Evolutionary conservation across 1,284 basidiomycete genomes (phyloP).

Genomic region (Sphagnurus paluster): DNA sequence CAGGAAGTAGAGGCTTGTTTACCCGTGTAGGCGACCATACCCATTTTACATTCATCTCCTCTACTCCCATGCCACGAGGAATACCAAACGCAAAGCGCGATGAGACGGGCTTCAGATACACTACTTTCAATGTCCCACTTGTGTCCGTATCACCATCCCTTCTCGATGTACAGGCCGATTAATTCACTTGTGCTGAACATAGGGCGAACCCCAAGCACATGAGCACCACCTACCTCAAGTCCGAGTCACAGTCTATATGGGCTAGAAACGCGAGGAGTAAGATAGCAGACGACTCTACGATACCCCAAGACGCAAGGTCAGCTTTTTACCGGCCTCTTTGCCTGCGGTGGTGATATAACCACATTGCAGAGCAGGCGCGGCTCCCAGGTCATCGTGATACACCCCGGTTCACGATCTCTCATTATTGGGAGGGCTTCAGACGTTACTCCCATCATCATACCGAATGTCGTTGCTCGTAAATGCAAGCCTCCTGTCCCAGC

Average conservation of each 20-base stretch:
- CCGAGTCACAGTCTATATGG: slow-evolving; percentile 73
- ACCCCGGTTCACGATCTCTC: slow-evolving; percentile 87
- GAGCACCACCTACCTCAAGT: slow-evolving; percentile 71
- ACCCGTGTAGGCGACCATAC: neutral
- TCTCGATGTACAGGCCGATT: slow-evolving; percentile 8
- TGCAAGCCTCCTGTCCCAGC: slow-evolving; percentile 43
- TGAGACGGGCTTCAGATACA: slow-evolving; percentile 77
- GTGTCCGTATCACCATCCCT: slow-evolving; percentile 46
- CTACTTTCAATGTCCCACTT: slow-evolving; percentile 76
- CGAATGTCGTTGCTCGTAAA: slow-evolving; percentile 78
- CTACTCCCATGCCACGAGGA: slow-evolving; percentile 66
- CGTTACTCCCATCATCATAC: slow-evolving; percentile 71
- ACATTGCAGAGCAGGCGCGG: slow-evolving; percentile 55
- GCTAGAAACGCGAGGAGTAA: slow-evolving; percentile 61
- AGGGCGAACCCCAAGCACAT: slow-evolving; percentile 77
- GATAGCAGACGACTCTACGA: slow-evolving; percentile 38
- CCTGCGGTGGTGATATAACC: slow-evolving; percentile 20
- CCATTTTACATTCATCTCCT: neutral
- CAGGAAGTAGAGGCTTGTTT: neutral
- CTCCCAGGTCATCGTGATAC: slow-evolving; percentile 84
- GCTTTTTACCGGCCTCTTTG: neutral
- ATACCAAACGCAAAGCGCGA: slow-evolving; percentile 76
- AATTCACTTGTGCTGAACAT: slow-evolving; percentile 14
- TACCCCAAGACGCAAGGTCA: slow-evolving; percentile 46
- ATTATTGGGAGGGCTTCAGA: slow-evolving; percentile 93